A percentile compares a stretch with the other conserved stretches of the same genome.
These are phyloP conservation scores for Albizia julibrissin DNA, from an alignment of 306 rosid genomes.

Conservation along the genomic window DNA sequence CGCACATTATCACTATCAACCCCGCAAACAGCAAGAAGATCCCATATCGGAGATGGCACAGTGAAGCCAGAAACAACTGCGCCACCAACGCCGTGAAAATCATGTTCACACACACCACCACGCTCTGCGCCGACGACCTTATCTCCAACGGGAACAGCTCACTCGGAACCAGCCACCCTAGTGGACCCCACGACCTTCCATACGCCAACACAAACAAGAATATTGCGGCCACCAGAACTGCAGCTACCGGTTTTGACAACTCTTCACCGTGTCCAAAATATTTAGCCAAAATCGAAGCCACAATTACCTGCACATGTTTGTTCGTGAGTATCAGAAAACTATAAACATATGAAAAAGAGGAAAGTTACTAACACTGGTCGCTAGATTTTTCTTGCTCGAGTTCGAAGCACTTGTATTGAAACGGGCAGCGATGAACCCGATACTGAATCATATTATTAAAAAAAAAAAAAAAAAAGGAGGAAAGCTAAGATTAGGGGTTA, in stretches of 20 bases:
- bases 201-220: conserved; percentile 62
- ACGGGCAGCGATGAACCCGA: no score
- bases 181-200: conserved; percentile 80
- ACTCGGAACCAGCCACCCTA: conserved; percentile 74
- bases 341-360: not conserved
- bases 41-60: conserved; percentile 68
- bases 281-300: conserved; percentile 32
- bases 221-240: conserved; percentile 52
- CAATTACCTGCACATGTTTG: conserved; percentile 41
- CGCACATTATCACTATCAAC: conserved; percentile 52
- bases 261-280: conserved; percentile 47
- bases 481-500: not conserved
- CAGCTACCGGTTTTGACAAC: conserved; percentile 49
- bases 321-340: not conserved
- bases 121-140: conserved; percentile 73
- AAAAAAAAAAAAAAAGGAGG: no score
- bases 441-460: no score
- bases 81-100: conserved; percentile 68
- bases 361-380: no score
- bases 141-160: conserved; percentile 75
- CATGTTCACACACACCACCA: conserved; percentile 70
- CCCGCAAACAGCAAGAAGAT: conserved; percentile 63
- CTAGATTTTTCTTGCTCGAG: no score
- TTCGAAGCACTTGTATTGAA: no score
- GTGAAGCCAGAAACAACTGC: conserved; percentile 58